Evolutionary conservation across 352 stramenopile genomes (phyloP), one percentile per base, ranked within the genome.

Genomic region (Pythium phragmitis): DNA sequence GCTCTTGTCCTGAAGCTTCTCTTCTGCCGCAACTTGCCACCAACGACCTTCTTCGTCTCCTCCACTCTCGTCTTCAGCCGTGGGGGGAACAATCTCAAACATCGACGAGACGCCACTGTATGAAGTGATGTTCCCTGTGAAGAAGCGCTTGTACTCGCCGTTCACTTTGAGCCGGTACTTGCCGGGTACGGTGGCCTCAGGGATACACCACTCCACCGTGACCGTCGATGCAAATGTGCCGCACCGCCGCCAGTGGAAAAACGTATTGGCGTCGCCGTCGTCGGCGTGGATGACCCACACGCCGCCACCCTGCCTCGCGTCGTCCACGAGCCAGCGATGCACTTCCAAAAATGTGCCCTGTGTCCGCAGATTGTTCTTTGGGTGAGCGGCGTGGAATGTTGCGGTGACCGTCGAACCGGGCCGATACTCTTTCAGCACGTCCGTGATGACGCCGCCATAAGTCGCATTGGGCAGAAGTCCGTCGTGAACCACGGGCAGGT

Each of bases 81-180:
- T 41, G 6, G 56, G 33, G 4, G 30, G 9, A n/a, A 68, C 67
- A 57, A 91, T 69, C 12, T 74, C 48, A 65, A 94, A 94, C 30
- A 54, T 33, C 7, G 81, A 85, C 26, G 85, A 92, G 4, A 82
- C 60, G 16, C 85, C 85, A 7, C 69, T 74, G 57, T 91, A 94
- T 7, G 67, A 53, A 36, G 61, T 69, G 36, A 89, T 68, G 33
- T 68, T 75, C 42, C 64, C 52, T 26, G 69, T 77, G n/a, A 90
- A 75, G 54, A 88, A 77, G n/a, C 74, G 72, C 60, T 92, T 94
- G 68, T 68, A 85, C 69, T 94, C 75, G 30, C 85, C 83, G 48
- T 92, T 90, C 28, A 90, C 75, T 72, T 92, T 92, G 47, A 94
- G 76, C 11, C 85, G 80, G 57, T 94, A 94, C 41, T 63, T 77